Base-by-base conservation (phyloP, 2,329 filamentous ascomycete genomes). In the Pseudogymnoascus sp. region DNA sequence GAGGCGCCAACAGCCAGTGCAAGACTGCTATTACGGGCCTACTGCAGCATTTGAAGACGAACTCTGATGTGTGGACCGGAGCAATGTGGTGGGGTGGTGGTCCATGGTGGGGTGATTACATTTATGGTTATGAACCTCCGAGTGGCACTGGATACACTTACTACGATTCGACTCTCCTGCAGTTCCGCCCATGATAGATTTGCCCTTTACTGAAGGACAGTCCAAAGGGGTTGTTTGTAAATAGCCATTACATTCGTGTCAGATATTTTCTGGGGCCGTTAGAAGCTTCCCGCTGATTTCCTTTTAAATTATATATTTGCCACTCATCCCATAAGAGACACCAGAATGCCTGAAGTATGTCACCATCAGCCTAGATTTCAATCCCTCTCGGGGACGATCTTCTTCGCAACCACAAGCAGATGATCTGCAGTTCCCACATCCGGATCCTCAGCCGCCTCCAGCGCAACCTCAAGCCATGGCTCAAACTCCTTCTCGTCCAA, bases 61-160 rank as follows among this genome's bases (percentile, higher is more conserved):
- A 84, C 67, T 71, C 66, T 1, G 80, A 83, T 71, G 79, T 83
- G 2, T 83, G 82, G 82, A 71, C 70, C 35, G 82, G 82, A 10
- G 62, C 60, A 4, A 13, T 79, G 0, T 84, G 80, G 79, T 84
- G 82, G 81, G 78, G 78, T 31, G 82, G 80, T 21, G 82, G 82
- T 0, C 81, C 81, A 2, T 84, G 78, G 75, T 77, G 74, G 78
- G 76, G 65, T 0, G 68, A 74, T 59, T 80, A 80, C 58, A 77
- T 78, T 42, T 80, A 9, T 58, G 75, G 67, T 42, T 74, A 81
- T 67, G 80, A 82, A 72, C 79, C 80, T 1, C 67, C 73, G 3
- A 71, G 60, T 62, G 79, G 78, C 0, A 63, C 69, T 5, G 79
- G 77, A 2, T 81, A 78, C 71, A 21, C n/a, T 1, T 59, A 59